Conservation (phyloP, 202 grass and related monocot genomes). For the Elaeis oleifera region DNA sequence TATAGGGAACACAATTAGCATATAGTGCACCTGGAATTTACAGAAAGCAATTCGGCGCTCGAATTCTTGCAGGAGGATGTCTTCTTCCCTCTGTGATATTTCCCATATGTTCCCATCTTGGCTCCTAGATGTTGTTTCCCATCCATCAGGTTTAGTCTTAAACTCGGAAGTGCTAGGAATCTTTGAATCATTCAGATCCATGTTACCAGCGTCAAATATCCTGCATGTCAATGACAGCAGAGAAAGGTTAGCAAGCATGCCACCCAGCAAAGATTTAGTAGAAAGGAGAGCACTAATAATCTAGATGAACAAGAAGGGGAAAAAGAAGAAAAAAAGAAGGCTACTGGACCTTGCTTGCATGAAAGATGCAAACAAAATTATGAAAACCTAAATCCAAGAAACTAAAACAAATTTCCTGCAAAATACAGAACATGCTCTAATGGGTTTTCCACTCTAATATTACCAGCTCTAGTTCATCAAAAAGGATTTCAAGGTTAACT, state of each 20-base stretch:
- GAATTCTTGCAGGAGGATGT: slow-evolving; percentile 97
- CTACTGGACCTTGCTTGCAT: too few relatives aligned
- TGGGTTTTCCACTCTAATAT: too few relatives aligned
- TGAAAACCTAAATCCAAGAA: too few relatives aligned
- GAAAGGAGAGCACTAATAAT: background rate
- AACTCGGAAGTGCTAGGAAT: slow-evolving; percentile 58
- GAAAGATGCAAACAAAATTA: too few relatives aligned
- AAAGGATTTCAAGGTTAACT: too few relatives aligned
- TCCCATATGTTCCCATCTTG: slow-evolving; percentile 88
- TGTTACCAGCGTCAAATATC: slow-evolving; percentile 75
- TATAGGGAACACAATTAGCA: background rate
- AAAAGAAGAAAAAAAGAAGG: too few relatives aligned
- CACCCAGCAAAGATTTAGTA: background rate
- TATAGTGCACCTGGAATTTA: slow-evolving; percentile 56
- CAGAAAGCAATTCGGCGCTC: slow-evolving; percentile 88
- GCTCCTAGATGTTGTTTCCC: slow-evolving; percentile 78
- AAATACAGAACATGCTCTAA: too few relatives aligned
- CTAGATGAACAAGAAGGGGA: too few relatives aligned
- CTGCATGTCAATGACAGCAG: slow-evolving; percentile 29
- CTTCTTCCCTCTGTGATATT: slow-evolving; percentile 83
- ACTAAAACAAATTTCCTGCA: too few relatives aligned
- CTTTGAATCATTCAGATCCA: slow-evolving; percentile 49
- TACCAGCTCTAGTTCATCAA: too few relatives aligned
- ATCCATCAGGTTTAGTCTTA: slow-evolving; percentile 83
- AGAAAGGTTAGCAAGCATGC: slow-evolving; percentile 13